These are phyloP conservation scores for Hymenoscyphus infarciens DNA, from an alignment of 2,329 filamentous ascomycete genomes.

Conservation along the genomic window DNA sequence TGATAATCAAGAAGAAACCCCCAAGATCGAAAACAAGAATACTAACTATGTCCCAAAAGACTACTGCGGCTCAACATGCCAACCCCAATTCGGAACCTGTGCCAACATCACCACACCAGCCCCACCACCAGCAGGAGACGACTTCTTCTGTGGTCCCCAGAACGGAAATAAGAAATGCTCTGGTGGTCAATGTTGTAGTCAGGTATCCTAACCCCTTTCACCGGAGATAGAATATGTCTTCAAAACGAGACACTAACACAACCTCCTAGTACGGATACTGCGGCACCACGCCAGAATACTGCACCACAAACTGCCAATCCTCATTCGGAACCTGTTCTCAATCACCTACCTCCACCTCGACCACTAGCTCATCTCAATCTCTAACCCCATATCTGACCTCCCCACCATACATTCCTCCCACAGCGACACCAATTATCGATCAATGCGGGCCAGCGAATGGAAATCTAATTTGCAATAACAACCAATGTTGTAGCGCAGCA, in stretches of 20 bases:
- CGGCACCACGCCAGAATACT: conserved; percentile 13
- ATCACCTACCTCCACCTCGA: not conserved
- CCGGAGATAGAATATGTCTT: too few relatives aligned
- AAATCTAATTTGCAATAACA: not conserved
- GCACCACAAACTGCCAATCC: conserved; percentile 18
- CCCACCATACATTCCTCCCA: not conserved
- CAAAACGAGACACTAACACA: not conserved
- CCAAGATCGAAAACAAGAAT: too few relatives aligned
- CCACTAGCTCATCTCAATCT: not conserved
- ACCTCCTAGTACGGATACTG: conserved; percentile 3
- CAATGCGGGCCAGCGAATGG: not conserved
- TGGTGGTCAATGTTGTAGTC: conserved; percentile 1
- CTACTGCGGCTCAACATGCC: conserved; percentile 4
- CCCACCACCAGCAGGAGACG: not conserved
- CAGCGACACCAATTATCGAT: not conserved
- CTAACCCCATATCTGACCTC: not conserved
- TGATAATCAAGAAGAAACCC: not conserved
- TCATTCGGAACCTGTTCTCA: conserved; percentile 11
- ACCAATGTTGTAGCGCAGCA: not conserved
- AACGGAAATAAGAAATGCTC: conserved; percentile 4
- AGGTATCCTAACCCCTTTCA: not conserved
- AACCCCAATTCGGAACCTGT: not conserved
- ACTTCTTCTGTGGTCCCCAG: conserved; percentile 2
- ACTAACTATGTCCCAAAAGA: not conserved
- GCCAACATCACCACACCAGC: not conserved